A percentile compares a stretch with the other conserved stretches of the same genome.
Evolutionary conservation across 2,329 filamentous ascomycete genomes (phyloP).

Genomic region (Penicillium glabrum): DNA sequence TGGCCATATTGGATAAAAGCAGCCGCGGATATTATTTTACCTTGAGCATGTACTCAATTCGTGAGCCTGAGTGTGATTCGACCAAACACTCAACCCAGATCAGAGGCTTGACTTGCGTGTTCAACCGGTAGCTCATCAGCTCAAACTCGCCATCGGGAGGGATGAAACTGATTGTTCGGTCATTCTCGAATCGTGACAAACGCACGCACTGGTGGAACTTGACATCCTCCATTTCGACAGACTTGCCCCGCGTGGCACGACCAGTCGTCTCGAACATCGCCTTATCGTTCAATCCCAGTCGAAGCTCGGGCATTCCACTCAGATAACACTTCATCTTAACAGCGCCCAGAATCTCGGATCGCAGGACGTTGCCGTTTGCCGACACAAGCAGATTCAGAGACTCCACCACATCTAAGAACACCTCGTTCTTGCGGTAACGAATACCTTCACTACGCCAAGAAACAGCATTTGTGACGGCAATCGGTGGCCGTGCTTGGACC

Average conservation of each 20-base stretch:
- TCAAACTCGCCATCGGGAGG: slow-evolving; percentile 98
- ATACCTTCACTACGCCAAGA: slow-evolving; percentile 98
- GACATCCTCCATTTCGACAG: slow-evolving; percentile 99
- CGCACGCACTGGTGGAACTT: slow-evolving; percentile 99
- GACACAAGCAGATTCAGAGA: slow-evolving; percentile 94
- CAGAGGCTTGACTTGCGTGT: slow-evolving; percentile 96
- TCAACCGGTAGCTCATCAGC: slow-evolving; percentile 97
- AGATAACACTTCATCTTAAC: slow-evolving; percentile 99
- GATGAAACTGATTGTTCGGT: slow-evolving; percentile 97
- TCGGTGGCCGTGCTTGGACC: slow-evolving; percentile 90
- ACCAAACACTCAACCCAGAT: slow-evolving; percentile 99
- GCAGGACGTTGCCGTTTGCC: slow-evolving; percentile 88
- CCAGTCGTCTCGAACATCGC: slow-evolving; percentile 99
- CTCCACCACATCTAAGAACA: slow-evolving; percentile 96
- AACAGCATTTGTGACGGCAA: slow-evolving; percentile 96
- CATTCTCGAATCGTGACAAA: slow-evolving; percentile 94
- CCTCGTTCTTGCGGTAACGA: slow-evolving; percentile 97
- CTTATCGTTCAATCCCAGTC: slow-evolving; percentile 95
- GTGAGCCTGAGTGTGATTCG: slow-evolving; percentile 89
- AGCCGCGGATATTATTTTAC: slow-evolving; percentile 32
- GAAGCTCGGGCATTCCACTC: slow-evolving; percentile 94
- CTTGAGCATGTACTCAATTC: slow-evolving; percentile 99
- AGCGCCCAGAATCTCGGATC: slow-evolving; percentile 93
- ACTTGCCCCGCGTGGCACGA: slow-evolving; percentile 88
- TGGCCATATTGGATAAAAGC: not conserved